phyloP scores from a whole-genome alignment of 2,329 filamentous ascomycete genomes.

The Dactylellina cionopaga region DNA sequence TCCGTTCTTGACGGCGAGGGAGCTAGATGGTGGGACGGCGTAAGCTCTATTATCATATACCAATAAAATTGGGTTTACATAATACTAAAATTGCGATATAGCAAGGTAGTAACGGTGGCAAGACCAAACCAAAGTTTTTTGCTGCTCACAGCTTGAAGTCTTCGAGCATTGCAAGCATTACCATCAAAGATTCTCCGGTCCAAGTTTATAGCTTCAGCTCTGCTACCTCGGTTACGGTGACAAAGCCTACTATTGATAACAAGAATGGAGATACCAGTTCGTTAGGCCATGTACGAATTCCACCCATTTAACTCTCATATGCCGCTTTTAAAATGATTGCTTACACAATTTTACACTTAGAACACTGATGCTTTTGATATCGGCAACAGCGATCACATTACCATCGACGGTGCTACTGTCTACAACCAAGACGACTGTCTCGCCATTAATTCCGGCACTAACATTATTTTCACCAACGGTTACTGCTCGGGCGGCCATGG shows the following conservation, averaged over 20 bases:
- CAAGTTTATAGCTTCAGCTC: constrained; percentile 62
- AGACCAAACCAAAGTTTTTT: constrained; percentile 65
- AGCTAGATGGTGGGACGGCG: constrained; percentile 70
- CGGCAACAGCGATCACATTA: constrained; percentile 64
- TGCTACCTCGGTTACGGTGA: constrained; percentile 59
- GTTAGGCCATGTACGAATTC: constrained; percentile 37
- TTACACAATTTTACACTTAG: constrained; percentile 54
- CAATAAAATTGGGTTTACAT: constrained; percentile 57
- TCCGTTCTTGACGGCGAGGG: constrained; percentile 69
- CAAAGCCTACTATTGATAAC: constrained; percentile 61
- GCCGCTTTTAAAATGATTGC: background rate
- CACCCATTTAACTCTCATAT: background rate
- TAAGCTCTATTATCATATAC: background rate
- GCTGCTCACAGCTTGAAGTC: constrained; percentile 62
- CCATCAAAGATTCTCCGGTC: constrained; percentile 63
- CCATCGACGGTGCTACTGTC: constrained; percentile 66
- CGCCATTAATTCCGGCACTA: constrained; percentile 67
- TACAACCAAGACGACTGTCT: constrained; percentile 73
- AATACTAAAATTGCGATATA: background rate
- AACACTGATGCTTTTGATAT: constrained; percentile 73
- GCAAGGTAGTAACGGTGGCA: constrained; percentile 61
- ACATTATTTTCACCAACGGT: constrained; percentile 64
- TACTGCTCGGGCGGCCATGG: constrained; percentile 64
- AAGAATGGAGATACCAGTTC: constrained; percentile 40
- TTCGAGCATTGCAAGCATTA: constrained; percentile 61